Conservation (phyloP, 1,139 yeast genomes). For the Hyphopichia fennica region DNA sequence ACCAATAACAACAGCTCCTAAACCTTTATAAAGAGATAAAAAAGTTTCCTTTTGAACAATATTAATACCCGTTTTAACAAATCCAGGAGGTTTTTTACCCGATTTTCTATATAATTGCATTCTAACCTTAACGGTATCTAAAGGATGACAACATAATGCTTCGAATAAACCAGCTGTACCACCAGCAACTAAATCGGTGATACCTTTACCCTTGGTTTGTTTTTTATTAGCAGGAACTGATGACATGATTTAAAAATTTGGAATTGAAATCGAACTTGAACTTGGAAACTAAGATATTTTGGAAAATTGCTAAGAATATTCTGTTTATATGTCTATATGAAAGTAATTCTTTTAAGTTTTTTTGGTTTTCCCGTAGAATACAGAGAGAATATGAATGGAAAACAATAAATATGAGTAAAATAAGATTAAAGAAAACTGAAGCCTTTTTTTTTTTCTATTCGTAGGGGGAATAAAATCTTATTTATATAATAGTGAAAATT, state of each 20-base stretch:
- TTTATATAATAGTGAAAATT: too few relatives aligned
- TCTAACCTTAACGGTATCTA: constrained; percentile 92
- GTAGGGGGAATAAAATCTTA: too few relatives aligned
- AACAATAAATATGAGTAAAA: too few relatives aligned
- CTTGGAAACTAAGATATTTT: too few relatives aligned
- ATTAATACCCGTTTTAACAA: constrained; percentile 73
- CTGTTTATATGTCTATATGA: too few relatives aligned
- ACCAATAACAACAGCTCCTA: constrained; percentile 96
- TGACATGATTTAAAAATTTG: constrained; percentile 1
- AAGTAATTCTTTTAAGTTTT: too few relatives aligned
- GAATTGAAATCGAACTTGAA: too few relatives aligned
- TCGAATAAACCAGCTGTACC: constrained; percentile 97
- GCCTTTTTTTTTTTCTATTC: too few relatives aligned
- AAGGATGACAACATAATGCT: constrained; percentile 94
- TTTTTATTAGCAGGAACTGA: constrained; percentile 8
- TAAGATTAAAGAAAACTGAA: too few relatives aligned
- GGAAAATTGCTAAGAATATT: too few relatives aligned
- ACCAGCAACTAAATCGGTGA: constrained; percentile 86
- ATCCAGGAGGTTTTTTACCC: constrained; percentile 77
- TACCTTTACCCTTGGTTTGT: constrained; percentile 39
- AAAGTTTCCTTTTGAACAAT: constrained; percentile 82
- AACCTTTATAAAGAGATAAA: constrained; percentile 87
- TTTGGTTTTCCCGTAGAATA: too few relatives aligned
- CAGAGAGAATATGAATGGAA: too few relatives aligned
- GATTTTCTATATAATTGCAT: constrained; percentile 83